Conservation (phyloP, 129 eudicot genomes). For the Artemisia argyi region DNA sequence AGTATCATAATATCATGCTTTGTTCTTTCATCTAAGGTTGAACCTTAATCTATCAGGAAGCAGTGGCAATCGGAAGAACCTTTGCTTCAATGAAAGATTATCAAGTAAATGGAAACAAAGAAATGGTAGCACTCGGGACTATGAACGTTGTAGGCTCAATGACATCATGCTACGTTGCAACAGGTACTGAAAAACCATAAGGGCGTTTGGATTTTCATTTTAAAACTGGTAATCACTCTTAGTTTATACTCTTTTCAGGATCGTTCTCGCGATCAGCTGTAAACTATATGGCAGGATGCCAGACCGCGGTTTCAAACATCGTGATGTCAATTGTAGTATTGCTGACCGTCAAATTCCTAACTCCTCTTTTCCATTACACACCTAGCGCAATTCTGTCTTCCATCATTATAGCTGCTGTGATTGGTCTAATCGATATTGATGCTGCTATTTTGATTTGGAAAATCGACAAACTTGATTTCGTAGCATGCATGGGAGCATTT, state of each 20-base stretch:
- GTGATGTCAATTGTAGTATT: constrained; percentile 74
- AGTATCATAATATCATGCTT: background rate
- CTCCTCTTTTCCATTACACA: constrained; percentile 81
- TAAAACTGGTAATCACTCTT: background rate
- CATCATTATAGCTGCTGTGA: constrained; percentile 81
- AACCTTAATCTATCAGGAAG: constrained; percentile 51
- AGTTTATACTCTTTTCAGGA: constrained; percentile 35
- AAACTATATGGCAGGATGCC: constrained; percentile 80
- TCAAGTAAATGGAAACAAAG: constrained; percentile 81
- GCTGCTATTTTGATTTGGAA: constrained; percentile 80
- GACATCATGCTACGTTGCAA: constrained; percentile 86
- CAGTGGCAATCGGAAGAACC: constrained; percentile 87
- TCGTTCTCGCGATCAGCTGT: constrained; percentile 80
- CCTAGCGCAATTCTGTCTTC: constrained; percentile 85
- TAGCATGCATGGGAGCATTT: no score
- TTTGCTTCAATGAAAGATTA: constrained; percentile 83
- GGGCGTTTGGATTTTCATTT: background rate
- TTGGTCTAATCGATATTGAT: constrained; percentile 63
- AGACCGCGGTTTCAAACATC: constrained; percentile 67
- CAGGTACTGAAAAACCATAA: constrained; percentile 36
- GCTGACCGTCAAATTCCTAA: constrained; percentile 56
- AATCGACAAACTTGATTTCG: background rate
- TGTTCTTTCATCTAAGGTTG: background rate
- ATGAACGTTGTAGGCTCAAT: constrained; percentile 81
- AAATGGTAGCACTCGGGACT: constrained; percentile 84